Evolutionary conservation across 1,284 basidiomycete species (phyloP).

Genomic region (Anthracocystis panici-leucophaei): DNA sequence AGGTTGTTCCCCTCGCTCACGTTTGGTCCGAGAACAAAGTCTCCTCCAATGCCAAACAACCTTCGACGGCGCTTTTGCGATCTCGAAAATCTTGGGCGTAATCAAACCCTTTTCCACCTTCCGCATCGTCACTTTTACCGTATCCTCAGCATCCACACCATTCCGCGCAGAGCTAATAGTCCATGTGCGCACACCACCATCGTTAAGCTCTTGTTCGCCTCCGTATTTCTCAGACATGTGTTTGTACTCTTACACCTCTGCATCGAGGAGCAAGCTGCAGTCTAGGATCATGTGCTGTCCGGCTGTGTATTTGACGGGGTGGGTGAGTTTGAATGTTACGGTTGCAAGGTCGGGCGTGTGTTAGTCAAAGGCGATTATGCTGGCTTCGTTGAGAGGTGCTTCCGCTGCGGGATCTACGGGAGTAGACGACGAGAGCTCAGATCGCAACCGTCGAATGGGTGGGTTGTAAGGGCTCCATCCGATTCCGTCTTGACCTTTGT

Average conservation of each 20-base stretch:
- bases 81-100: slow-evolving; percentile 33
- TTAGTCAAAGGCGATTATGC: slow-evolving; percentile 10
- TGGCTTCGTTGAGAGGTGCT: slow-evolving; percentile 10
- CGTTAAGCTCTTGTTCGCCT: slow-evolving; percentile 49
- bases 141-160: not conserved
- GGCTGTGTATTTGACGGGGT: slow-evolving; percentile 23
- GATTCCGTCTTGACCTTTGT: slow-evolving; percentile 24
- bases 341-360: slow-evolving; percentile 24
- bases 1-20: slow-evolving; percentile 1
- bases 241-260: slow-evolving; percentile 37
- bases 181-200: slow-evolving; percentile 40
- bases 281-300: slow-evolving; percentile 51
- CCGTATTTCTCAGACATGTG: slow-evolving; percentile 46
- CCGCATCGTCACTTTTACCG: slow-evolving; percentile 31
- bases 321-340: slow-evolving; percentile 21
- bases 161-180: slow-evolving; percentile 38
- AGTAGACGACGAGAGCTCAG: slow-evolving; percentile 15
- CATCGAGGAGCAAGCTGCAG: slow-evolving; percentile 23
- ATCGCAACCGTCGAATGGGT: slow-evolving; percentile 25
- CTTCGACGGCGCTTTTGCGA: not conserved
- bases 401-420: not conserved
- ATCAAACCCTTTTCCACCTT: slow-evolving; percentile 22
- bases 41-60: slow-evolving; percentile 31
- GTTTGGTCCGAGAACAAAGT: slow-evolving; percentile 12
- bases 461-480: slow-evolving; percentile 53